Evolutionary conservation across 441 rosid genomes (phyloP).

Genomic region (Populus hybrid): DNA sequence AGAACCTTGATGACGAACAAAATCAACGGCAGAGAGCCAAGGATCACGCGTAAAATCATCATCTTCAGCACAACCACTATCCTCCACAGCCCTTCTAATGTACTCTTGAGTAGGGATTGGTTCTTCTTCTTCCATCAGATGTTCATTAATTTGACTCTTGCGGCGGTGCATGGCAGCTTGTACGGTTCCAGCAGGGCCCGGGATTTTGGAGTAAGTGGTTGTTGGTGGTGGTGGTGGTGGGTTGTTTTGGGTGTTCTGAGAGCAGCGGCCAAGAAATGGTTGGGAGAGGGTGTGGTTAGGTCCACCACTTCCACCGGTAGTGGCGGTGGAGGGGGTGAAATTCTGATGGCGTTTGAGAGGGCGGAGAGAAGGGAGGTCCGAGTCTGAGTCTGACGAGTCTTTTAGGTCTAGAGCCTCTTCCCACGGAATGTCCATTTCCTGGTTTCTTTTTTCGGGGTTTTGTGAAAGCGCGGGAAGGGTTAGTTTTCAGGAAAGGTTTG

Average conservation of each 20-base stretch:
- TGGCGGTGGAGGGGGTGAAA: conserved; percentile 8
- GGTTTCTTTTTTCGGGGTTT: not conserved
- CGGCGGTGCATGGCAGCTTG: conserved; percentile 66
- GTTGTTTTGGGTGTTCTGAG: conserved; percentile 15
- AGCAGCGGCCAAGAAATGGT: conserved; percentile 36
- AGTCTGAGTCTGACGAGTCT: conserved; percentile 54
- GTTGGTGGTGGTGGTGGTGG: conserved; percentile 15
- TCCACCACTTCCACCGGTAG: not conserved
- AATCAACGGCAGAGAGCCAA: conserved; percentile 65
- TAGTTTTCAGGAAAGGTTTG: not conserved
- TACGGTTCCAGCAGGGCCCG: conserved; percentile 69
- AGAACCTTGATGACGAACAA: conserved; percentile 53
- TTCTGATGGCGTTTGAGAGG: conserved; percentile 53
- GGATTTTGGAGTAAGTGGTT: conserved; percentile 26
- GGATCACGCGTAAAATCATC: conserved; percentile 55
- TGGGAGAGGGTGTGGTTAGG: not conserved
- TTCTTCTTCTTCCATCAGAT: conserved; percentile 24
- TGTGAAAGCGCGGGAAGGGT: not conserved
- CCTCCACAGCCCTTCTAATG: conserved; percentile 59
- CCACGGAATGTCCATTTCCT: conserved; percentile 40
- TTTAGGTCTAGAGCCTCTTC: conserved; percentile 63
- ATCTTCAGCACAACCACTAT: conserved; percentile 39
- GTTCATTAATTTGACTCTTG: conserved; percentile 25
- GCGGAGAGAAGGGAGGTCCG: conserved; percentile 51
- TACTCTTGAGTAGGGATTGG: conserved; percentile 71